phyloP scores from a whole-genome alignment of 1,284 basidiomycete genomes.

The Cutaneotrichosporon cutaneum region DNA sequence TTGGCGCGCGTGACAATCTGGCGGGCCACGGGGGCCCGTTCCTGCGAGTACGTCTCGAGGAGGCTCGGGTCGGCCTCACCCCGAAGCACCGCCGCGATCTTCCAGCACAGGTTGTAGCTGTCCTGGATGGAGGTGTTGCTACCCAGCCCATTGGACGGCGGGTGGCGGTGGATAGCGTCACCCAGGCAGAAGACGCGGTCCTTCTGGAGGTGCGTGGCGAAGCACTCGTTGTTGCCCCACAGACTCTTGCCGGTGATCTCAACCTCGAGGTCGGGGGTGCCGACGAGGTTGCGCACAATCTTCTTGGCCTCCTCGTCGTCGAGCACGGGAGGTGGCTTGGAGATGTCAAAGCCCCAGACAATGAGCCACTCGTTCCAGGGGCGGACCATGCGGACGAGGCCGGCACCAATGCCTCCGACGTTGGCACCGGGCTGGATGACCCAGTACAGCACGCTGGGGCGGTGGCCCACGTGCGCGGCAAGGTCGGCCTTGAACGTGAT shows the following conservation, averaged over 20 bases:
- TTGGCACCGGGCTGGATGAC: conserved; percentile 25
- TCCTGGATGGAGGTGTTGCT: conserved; percentile 26
- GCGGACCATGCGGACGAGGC: conserved; percentile 23
- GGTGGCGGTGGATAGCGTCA: conserved; percentile 25
- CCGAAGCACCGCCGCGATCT: conserved; percentile 17
- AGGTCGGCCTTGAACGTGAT: conserved; percentile 26
- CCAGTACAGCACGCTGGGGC: conserved; percentile 24
- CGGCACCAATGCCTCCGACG: conserved; percentile 23
- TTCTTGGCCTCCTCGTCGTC: conserved; percentile 15
- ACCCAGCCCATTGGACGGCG: conserved; percentile 23
- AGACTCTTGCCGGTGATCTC: conserved; percentile 24
- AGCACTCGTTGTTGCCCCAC: conserved; percentile 25
- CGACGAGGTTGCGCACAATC: conserved; percentile 20
- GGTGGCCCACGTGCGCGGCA: conserved; percentile 11
- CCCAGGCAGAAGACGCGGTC: conserved; percentile 23
- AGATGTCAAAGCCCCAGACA: conserved; percentile 23
- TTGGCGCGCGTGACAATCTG: conserved; percentile 27
- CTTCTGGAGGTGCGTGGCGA: conserved; percentile 19
- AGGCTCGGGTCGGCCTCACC: conserved; percentile 16
- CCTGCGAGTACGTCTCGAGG: conserved; percentile 18
- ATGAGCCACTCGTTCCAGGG: conserved; percentile 26
- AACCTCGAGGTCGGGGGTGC: conserved; percentile 23
- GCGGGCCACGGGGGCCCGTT: conserved; percentile 22
- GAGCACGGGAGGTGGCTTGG: conserved; percentile 15
- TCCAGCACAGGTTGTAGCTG: conserved; percentile 25